phyloP scores from a whole-genome alignment of 352 stramenopile species.

The Peronospora destructor region DNA sequence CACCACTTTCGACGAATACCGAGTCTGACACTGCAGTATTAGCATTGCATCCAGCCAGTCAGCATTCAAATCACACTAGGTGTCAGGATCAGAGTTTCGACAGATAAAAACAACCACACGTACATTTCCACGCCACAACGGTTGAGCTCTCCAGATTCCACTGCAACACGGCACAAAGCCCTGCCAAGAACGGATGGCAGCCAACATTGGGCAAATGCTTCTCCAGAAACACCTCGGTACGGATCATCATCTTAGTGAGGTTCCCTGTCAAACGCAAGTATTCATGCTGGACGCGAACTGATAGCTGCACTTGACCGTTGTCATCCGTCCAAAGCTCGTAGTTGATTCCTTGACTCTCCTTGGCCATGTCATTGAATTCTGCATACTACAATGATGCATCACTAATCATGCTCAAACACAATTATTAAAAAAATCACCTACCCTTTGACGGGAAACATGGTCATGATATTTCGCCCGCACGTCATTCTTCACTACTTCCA shows the following conservation, averaged over 20 bases:
- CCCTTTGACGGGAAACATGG: constrained; percentile 38
- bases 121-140: constrained; percentile 64
- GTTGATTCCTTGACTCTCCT: constrained; percentile 43
- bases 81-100: neutral
- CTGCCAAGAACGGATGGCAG: constrained; percentile 63
- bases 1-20: constrained; percentile 64
- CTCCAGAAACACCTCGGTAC: constrained; percentile 43
- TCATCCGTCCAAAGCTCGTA: constrained; percentile 35
- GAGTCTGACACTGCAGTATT: constrained; percentile 50
- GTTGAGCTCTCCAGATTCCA: constrained; percentile 60
- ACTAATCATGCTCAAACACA: neutral
- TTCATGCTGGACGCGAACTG: constrained; percentile 34
- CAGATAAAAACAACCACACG: constrained; percentile 3
- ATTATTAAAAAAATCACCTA: constrained; percentile 6
- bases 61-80: neutral
- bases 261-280: constrained; percentile 36
- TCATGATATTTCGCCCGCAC: constrained; percentile 53
- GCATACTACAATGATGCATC: constrained; percentile 37
- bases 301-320: constrained; percentile 25
- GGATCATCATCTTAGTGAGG: constrained; percentile 33
- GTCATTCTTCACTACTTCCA: constrained; percentile 62
- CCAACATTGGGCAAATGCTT: constrained; percentile 42
- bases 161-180: constrained; percentile 43
- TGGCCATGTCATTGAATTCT: constrained; percentile 37
- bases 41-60: neutral